Base-by-base conservation (phyloP, 805 yeast genomes). In the Starmera quercuum region DNA sequence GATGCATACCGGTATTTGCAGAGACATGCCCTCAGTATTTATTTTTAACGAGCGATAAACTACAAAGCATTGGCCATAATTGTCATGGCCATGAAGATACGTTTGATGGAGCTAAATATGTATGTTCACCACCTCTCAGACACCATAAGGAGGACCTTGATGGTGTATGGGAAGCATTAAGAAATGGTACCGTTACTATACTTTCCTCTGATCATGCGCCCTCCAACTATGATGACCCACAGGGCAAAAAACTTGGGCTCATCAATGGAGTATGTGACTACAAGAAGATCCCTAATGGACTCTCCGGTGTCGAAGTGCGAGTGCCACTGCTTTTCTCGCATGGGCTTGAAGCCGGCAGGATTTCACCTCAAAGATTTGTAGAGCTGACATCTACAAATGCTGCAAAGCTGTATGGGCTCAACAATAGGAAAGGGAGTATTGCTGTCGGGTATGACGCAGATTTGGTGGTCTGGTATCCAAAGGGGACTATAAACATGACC, bases 21-120 rank as follows among this genome's bases (percentile, higher is more conserved):
- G 73, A 68, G 41, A 68, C 75, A 1, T 68, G 75, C 40, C 73
- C 74, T 9, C 75, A 68, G 49, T 68, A 68, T 39, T 46, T 68
- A 20, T 61, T 66, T 35, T 42, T 68, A 18, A 64, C 70, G 4
- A 59, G 64, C 21, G 67, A 63, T 25, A 51, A 49, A 16, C 42
- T 64, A 34, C 55, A 56, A 34, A 48, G 49, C 3, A 46, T 23
- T 8, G 29, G 47, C 23, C 47, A 53, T 33, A 49, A 55, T 35
- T 31, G 38, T 13, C 44, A 52, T 23, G 28, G 18, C 16, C 40
- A 34, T 4, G 46, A 42, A 7, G 70, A 64, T 33, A 34, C 44
- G 10, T 68, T 66, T 40, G 64, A 59, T 38, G 74, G 73, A 7
- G 73, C 75, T 10, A 68, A 68, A 47, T 64, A 61, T 40, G 59